phyloP scores from a whole-genome alignment of 129 eudicot genomes.

The Flaveria sonorensis region DNA sequence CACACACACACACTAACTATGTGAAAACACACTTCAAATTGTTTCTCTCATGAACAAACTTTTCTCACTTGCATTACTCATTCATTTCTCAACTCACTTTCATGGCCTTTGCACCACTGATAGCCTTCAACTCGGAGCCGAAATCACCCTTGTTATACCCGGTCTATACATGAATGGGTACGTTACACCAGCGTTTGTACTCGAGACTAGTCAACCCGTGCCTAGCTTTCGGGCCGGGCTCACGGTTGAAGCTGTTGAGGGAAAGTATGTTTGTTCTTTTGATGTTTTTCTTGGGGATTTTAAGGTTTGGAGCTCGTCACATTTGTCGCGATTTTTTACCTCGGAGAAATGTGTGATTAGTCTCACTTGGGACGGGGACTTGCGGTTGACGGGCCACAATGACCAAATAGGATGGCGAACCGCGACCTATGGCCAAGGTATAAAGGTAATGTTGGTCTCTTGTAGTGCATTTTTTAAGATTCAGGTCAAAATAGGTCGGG shows the following conservation, averaged over 20 bases:
- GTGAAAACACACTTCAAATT: conserved; percentile 35
- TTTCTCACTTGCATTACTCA: conserved; percentile 41
- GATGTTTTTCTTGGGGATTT: conserved; percentile 72
- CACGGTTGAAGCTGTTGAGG: conserved; percentile 60
- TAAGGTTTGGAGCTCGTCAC: conserved; percentile 87
- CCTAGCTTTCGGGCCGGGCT: conserved; percentile 72
- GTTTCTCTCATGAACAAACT: conserved; percentile 57
- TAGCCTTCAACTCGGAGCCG: conserved; percentile 59
- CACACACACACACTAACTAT: conserved; percentile 34
- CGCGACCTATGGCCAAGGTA: conserved; percentile 88
- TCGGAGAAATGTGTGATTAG: conserved; percentile 58
- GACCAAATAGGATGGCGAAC: conserved; percentile 77
- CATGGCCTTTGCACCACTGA: conserved; percentile 43
- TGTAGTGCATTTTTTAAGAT: neutral
- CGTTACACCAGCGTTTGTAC: conserved; percentile 59
- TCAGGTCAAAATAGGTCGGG: neutral
- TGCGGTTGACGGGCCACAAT: conserved; percentile 55
- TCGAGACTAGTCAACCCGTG: conserved; percentile 50
- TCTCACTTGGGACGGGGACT: conserved; percentile 62
- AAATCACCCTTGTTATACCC: conserved; percentile 60
- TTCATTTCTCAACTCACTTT: conserved; percentile 40
- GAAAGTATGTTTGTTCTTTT: conserved; percentile 66
- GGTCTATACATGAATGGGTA: conserved; percentile 50
- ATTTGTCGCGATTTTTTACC: conserved; percentile 63
- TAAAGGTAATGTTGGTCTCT: conserved; percentile 59